phyloP scores from a whole-genome alignment of 169 alveolate genomes.

The Toxoplasma gondii region DNA sequence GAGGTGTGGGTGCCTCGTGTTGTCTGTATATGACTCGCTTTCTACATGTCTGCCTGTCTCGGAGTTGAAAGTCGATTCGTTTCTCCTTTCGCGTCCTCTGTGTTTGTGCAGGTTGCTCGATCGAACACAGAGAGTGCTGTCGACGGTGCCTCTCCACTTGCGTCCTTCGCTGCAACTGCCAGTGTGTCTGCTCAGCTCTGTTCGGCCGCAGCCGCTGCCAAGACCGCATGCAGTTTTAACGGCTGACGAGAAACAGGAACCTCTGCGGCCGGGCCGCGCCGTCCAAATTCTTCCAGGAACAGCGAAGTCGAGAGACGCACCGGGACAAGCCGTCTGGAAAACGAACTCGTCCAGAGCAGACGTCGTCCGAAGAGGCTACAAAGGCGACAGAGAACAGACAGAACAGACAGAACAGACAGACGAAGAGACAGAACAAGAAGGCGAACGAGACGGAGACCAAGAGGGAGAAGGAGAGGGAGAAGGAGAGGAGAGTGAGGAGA shows the following conservation, averaged over 20 bases:
- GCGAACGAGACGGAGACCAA: not conserved
- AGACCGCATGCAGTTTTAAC: not conserved
- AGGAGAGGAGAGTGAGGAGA: not conserved
- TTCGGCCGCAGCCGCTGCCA: not conserved
- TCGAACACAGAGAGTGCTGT: slow-evolving; percentile 25
- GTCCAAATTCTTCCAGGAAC: not conserved
- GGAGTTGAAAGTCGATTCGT: not conserved
- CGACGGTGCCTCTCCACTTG: slow-evolving; percentile 11
- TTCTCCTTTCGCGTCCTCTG: not conserved
- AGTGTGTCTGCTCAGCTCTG: slow-evolving; percentile 28
- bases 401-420: not conserved
- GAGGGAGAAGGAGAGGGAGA: not conserved
- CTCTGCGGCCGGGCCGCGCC: not conserved
- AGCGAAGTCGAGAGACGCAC: too few species aligned
- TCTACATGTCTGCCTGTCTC: too few species aligned
- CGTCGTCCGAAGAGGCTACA: too few species aligned
- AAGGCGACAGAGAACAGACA: too few species aligned
- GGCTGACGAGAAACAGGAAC: not conserved
- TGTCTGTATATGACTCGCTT: too few species aligned
- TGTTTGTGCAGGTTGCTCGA: not conserved
- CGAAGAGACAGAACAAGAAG: not conserved
- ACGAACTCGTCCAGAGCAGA: too few species aligned
- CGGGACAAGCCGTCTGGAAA: too few species aligned
- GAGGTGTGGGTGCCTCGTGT: too few species aligned
- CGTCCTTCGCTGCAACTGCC: slow-evolving; percentile 31